Evolutionary conservation across 2,329 filamentous ascomycete genomes (phyloP).

Genomic region (Rutstroemia sp.): DNA sequence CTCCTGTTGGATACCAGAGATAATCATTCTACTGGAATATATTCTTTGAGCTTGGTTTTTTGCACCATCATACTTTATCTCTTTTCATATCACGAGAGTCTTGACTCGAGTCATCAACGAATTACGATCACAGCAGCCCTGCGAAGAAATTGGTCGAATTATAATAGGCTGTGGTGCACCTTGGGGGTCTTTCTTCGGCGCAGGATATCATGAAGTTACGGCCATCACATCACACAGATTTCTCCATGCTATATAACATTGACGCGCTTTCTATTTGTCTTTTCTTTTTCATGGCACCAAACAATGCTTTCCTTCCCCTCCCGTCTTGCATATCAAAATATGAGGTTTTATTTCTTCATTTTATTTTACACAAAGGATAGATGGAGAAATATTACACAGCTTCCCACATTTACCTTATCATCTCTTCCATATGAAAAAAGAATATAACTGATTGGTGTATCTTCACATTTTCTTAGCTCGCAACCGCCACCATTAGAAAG

Average conservation of each 20-base stretch:
- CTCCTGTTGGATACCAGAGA: slow-evolving; percentile 27
- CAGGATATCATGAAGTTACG: slow-evolving; percentile 8
- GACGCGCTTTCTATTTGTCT: neutral
- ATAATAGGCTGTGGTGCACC: neutral
- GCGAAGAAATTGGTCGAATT: neutral
- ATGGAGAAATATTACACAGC: slow-evolving; percentile 8
- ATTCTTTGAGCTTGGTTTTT: neutral
- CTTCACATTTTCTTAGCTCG: slow-evolving; percentile 7
- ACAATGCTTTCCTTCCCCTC: neutral
- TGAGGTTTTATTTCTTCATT: neutral
- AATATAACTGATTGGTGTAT: slow-evolving; percentile 26
- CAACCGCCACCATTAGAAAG: neutral
- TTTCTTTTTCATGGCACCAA: neutral
- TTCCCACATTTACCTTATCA: neutral
- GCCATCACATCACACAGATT: slow-evolving; percentile 8
- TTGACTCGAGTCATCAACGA: neutral
- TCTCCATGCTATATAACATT: slow-evolving; percentile 8
- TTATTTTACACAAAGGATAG: neutral
- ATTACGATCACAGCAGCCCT: neutral
- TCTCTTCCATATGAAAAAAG: slow-evolving; percentile 15
- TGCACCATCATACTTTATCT: slow-evolving; percentile 3
- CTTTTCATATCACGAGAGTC: slow-evolving; percentile 1
- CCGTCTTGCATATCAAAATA: neutral
- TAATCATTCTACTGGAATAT: neutral
- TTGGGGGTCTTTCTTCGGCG: slow-evolving; percentile 9